Conservation (phyloP, 2,329 filamentous ascomycete species). For the Aspergillus sp. region DNA sequence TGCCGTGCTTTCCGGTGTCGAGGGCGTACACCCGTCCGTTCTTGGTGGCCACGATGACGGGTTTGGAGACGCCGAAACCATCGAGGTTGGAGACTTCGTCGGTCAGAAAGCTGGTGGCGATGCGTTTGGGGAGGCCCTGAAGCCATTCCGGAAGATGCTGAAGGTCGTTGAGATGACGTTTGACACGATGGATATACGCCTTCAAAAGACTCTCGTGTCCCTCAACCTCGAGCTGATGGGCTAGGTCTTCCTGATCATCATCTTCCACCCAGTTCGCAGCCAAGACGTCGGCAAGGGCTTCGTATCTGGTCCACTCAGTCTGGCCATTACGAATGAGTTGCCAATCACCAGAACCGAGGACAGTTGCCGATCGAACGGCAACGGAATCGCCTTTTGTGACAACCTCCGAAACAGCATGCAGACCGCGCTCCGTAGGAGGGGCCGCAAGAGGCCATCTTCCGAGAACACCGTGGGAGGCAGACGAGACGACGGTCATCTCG, state of each 20-base stretch:
- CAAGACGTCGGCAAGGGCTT: conserved; percentile 76
- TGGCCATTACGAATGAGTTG: conserved; percentile 79
- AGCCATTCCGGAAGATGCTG: conserved; percentile 70
- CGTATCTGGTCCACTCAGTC: conserved; percentile 73
- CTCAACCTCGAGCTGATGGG: conserved; percentile 79
- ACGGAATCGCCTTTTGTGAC: conserved; percentile 69
- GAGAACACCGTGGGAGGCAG: conserved; percentile 71
- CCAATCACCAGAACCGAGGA: conserved; percentile 70
- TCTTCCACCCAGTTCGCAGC: conserved; percentile 79
- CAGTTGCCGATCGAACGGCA: conserved; percentile 73
- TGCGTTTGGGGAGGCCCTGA: conserved; percentile 63
- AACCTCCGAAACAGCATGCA: conserved; percentile 78
- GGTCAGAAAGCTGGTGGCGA: conserved; percentile 62
- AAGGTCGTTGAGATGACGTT: conserved; percentile 76
- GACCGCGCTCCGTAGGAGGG: conserved; percentile 44
- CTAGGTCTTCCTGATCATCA: conserved; percentile 69
- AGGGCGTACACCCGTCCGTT: conserved; percentile 77
- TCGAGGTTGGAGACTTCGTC: conserved; percentile 52
- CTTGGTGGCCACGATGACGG: conserved; percentile 75
- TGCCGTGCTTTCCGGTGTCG: conserved; percentile 70
- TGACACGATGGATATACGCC: conserved; percentile 86
- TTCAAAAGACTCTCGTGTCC: conserved; percentile 73
- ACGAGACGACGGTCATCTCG: conserved; percentile 72
- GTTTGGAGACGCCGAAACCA: conserved; percentile 84
- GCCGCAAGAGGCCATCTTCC: conserved; percentile 67